Conservation (phyloP, 164 flowering plant species). For the Aristolochia fimbriata region DNA sequence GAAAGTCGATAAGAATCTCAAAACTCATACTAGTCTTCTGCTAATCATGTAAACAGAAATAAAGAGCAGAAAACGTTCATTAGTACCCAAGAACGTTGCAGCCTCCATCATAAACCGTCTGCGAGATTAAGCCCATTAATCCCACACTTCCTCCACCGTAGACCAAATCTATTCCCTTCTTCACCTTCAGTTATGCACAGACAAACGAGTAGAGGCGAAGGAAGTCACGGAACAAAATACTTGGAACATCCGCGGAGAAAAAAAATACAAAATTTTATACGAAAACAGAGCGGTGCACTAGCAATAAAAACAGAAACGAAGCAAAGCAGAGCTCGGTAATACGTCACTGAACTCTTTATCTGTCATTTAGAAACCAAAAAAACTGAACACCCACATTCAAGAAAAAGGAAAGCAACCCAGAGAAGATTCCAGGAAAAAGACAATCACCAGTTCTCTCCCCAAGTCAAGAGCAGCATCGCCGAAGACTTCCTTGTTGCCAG, state of each 20-base stretch:
- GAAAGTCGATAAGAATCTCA: not conserved
- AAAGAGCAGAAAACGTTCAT: not conserved
- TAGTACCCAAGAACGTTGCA: conserved; percentile 85
- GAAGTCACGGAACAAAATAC: not conserved
- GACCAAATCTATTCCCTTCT: conserved; percentile 76
- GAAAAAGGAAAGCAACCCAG: not conserved
- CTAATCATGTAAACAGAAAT: not conserved
- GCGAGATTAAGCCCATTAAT: conserved; percentile 82
- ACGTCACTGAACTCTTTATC: too few species aligned
- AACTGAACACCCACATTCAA: not conserved
- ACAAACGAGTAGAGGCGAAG: not conserved
- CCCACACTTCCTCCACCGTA: conserved; percentile 98
- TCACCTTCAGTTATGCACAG: conserved; percentile 34
- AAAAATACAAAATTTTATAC: not conserved
- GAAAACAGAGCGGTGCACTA: not conserved
- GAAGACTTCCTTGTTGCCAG: conserved; percentile 51
- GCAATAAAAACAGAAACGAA: not conserved
- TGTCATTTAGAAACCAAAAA: too few species aligned
- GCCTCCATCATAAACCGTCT: conserved; percentile 62
- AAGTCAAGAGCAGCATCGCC: conserved; percentile 66
- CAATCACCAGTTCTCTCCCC: conserved; percentile 59
- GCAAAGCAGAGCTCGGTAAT: not conserved
- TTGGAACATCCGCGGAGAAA: not conserved
- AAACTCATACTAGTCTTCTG: not conserved
- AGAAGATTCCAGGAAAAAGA: not conserved